Percentiles rank a stretch among this genome's conserved stretches.
phyloP scores from a whole-genome alignment of 2,329 filamentous ascomycete genomes.

The Simplicillium aogashimaense region DNA sequence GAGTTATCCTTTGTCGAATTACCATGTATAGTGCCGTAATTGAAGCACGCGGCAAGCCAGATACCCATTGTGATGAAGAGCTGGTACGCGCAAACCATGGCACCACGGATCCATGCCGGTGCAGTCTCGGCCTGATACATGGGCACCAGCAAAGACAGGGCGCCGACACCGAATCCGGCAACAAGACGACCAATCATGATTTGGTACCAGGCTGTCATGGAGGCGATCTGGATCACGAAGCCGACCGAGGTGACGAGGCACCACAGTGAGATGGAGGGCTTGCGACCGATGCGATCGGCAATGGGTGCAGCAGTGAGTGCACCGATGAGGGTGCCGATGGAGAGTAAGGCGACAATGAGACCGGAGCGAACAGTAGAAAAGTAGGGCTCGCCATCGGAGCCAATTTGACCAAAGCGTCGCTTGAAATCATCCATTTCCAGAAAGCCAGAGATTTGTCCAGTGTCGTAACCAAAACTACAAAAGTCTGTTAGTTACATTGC shows the following conservation, averaged over 20 bases:
- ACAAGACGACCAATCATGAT: constrained; percentile 56
- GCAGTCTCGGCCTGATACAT: constrained; percentile 67
- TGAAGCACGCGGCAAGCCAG: constrained; percentile 47
- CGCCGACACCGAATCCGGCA: constrained; percentile 58
- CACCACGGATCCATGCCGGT: constrained; percentile 55
- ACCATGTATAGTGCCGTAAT: constrained; percentile 43
- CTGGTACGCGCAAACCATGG: constrained; percentile 58
- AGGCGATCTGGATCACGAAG: constrained; percentile 57
- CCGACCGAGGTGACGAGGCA: constrained; percentile 52
- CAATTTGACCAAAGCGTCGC: constrained; percentile 35
- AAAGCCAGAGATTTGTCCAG: constrained; percentile 46
- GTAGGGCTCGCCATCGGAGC: constrained; percentile 23
- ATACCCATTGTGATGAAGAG: constrained; percentile 65
- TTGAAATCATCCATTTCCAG: constrained; percentile 48
- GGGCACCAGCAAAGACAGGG: constrained; percentile 53
- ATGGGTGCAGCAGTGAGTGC: constrained; percentile 50
- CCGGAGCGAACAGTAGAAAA: constrained; percentile 47
- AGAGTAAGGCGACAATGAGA: constrained; percentile 48
- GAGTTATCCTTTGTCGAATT: constrained; percentile 32
- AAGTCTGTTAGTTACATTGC: not conserved
- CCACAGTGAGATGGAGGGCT: constrained; percentile 51
- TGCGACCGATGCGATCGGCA: constrained; percentile 55
- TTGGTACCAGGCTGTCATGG: constrained; percentile 48
- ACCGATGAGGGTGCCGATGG: constrained; percentile 51
- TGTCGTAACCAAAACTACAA: constrained; percentile 34